Percentiles rank a stretch among this genome's conserved stretches.
phyloP scores from a whole-genome alignment of 164 flowering plant genomes.

The Amborella trichopoda region DNA sequence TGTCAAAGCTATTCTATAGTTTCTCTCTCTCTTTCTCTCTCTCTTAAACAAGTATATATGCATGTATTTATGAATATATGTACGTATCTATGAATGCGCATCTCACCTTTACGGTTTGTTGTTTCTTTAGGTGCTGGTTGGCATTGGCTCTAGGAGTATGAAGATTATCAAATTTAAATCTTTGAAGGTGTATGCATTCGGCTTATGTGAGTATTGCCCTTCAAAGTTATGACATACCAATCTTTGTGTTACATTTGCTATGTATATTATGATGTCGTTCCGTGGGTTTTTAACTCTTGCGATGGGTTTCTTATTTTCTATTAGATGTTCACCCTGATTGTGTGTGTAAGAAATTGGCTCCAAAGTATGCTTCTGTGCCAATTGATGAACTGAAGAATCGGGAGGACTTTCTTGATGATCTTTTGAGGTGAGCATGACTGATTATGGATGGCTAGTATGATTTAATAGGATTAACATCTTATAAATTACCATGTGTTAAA shows the following conservation, averaged over 20 bases:
- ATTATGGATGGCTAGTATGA: not conserved
- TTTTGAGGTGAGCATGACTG: conserved; percentile 51
- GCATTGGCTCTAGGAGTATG: conserved; percentile 82
- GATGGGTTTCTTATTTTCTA: not conserved
- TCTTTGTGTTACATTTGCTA: not conserved
- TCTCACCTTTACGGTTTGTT: not conserved
- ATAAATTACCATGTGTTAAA: not conserved
- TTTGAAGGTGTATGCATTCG: conserved; percentile 85
- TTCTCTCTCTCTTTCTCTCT: not conserved
- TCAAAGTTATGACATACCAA: not conserved
- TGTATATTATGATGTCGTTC: not conserved
- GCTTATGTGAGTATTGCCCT: conserved; percentile 61
- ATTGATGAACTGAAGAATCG: conserved; percentile 38
- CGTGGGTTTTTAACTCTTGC: not conserved
- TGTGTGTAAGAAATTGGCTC: conserved; percentile 67
- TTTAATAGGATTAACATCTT: not conserved
- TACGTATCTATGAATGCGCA: not conserved
- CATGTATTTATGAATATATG: not conserved
- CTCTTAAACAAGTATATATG: too few species aligned
- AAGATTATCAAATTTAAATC: conserved; percentile 66
- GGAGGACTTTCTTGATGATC: conserved; percentile 67
- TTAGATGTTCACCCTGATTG: conserved; percentile 77
- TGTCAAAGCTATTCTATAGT: not conserved
- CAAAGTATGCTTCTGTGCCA: conserved; percentile 71
- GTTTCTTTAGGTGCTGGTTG: conserved; percentile 96